phyloP scores from a whole-genome alignment of 495 filamentous ascomycete species.

The Baudoinia panamericana region DNA sequence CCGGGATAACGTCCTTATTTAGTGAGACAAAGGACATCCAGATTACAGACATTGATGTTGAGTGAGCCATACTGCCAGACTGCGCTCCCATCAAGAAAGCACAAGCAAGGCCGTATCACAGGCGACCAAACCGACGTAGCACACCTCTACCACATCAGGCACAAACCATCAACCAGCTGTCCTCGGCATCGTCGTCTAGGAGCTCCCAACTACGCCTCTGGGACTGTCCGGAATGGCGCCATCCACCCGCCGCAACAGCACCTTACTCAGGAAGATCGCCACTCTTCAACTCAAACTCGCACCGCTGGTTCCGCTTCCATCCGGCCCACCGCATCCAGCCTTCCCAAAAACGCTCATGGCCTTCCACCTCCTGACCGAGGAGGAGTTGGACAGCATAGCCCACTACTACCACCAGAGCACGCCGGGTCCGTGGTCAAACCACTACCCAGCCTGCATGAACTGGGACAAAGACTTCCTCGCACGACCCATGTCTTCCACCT shows the following conservation, averaged over 20 bases:
- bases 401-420: constrained; percentile 63
- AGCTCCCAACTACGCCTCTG: no score
- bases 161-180: background rate
- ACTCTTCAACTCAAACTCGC: constrained; percentile 36
- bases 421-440: constrained; percentile 35
- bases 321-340: constrained; percentile 45
- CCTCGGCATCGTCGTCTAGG: no score
- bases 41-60: background rate
- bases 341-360: constrained; percentile 55
- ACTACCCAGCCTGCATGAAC: constrained; percentile 51
- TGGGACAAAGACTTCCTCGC: constrained; percentile 28
- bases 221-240: no score
- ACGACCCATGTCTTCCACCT: constrained; percentile 1
- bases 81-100: no score
- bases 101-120: no score
- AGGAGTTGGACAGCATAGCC: constrained; percentile 58
- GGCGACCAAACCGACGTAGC: background rate
- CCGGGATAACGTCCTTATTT: background rate
- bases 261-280: constrained; percentile 22
- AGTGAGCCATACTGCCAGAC: background rate
- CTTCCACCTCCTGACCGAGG: constrained; percentile 62
- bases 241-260: constrained; percentile 17
- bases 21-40: background rate
- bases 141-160: background rate
- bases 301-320: constrained; percentile 45